Conservation (phyloP, 306 rosid species). For the Albizia julibrissin region DNA sequence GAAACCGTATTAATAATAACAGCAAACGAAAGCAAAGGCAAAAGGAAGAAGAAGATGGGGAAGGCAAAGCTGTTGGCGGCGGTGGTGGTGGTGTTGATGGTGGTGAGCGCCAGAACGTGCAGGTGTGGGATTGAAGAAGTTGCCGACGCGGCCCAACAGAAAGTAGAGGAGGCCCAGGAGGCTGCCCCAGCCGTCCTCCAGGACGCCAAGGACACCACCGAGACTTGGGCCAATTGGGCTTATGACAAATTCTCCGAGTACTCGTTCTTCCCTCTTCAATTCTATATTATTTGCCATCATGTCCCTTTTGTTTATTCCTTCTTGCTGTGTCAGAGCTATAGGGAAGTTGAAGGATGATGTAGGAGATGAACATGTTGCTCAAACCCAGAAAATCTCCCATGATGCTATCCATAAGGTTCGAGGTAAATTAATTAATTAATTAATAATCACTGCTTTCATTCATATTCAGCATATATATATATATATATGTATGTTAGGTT, state of each 20-base stretch:
- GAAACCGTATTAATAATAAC: background rate
- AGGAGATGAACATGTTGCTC: background rate
- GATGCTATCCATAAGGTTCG: slow-evolving; percentile 27
- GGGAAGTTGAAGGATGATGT: slow-evolving; percentile 9
- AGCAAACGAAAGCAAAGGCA: background rate
- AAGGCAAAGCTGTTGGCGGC: slow-evolving; percentile 30
- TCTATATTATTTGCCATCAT: no score
- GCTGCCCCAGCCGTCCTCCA: background rate
- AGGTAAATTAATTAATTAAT: background rate
- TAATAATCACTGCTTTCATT: no score
- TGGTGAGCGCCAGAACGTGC: slow-evolving; percentile 29
- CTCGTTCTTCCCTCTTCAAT: background rate
- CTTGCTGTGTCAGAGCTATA: slow-evolving; percentile 20
- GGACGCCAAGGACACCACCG: slow-evolving; percentile 31
- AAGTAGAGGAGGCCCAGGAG: slow-evolving; percentile 25
- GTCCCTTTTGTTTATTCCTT: background rate
- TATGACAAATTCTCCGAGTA: slow-evolving; percentile 45
- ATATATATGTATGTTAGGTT: no score
- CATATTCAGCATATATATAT: no score
- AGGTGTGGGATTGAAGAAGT: slow-evolving; percentile 15
- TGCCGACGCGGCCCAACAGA: background rate
- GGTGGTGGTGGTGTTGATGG: slow-evolving; percentile 37
- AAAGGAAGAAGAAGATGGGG: background rate
- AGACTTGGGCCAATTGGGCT: slow-evolving; percentile 49
- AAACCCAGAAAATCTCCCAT: slow-evolving; percentile 15